Evolutionary conservation across 148 eudicot species (phyloP).

Genomic region (Cornus controversa): DNA sequence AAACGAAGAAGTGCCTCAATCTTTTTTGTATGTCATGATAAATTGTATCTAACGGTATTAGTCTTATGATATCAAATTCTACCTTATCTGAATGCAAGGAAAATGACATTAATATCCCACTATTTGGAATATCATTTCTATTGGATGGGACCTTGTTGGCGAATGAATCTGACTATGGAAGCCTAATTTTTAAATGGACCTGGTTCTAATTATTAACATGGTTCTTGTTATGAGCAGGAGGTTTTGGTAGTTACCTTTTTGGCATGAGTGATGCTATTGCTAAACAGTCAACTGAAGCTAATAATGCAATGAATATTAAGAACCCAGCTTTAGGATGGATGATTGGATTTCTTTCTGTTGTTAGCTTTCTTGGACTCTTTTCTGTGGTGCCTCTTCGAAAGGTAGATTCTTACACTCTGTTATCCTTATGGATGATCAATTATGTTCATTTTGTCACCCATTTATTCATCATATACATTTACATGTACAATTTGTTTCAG

Average conservation of each 20-base stretch:
- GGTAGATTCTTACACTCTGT: slow-evolving; percentile 28
- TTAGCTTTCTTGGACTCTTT: slow-evolving; percentile 84
- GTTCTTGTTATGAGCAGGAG: slow-evolving; percentile 39
- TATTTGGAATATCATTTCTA: too few species aligned
- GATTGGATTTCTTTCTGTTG: slow-evolving; percentile 80
- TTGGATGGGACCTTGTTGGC: too few species aligned
- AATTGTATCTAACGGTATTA: too few species aligned
- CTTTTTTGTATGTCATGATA: too few species aligned
- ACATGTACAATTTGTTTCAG: slow-evolving; percentile 29
- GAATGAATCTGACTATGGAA: too few species aligned
- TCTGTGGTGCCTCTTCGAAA: slow-evolving; percentile 84
- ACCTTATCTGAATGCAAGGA: too few species aligned
- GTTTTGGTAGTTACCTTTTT: slow-evolving; percentile 84
- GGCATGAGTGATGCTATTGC: slow-evolving; percentile 74
- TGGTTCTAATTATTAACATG: too few species aligned
- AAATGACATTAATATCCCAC: too few species aligned
- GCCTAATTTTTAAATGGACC: too few species aligned
- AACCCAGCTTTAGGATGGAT: slow-evolving; percentile 65
- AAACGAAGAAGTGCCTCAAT: too few species aligned
- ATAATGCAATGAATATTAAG: slow-evolving; percentile 42
- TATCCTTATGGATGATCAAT: too few species aligned
- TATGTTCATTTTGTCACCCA: not conserved
- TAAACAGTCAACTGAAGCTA: slow-evolving; percentile 43
- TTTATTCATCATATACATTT: not conserved
- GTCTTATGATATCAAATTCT: too few species aligned